These are phyloP conservation scores for Rhododendron williamsianum DNA, from an alignment of 148 eudicot genomes.

Conservation along the genomic window DNA sequence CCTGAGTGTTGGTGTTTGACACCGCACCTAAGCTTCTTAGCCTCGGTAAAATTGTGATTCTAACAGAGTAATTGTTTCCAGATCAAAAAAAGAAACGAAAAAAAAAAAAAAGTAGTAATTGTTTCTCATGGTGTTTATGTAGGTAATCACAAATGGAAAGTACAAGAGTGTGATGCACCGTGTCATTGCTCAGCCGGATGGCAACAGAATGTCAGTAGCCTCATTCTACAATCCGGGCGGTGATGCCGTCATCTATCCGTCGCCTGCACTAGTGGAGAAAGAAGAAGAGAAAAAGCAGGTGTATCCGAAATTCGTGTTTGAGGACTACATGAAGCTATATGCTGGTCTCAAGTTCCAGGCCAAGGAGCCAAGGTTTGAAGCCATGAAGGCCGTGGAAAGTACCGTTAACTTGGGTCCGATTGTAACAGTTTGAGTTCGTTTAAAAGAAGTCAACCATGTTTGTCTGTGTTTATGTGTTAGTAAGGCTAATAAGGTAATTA, in stretches of 20 bases:
- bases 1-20: not conserved
- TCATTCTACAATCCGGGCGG: conserved; percentile 97
- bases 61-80: not conserved
- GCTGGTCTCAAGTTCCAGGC: conserved; percentile 76
- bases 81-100: no score
- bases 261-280: conserved; percentile 53
- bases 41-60: not conserved
- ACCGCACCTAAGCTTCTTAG: not conserved
- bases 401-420: conserved; percentile 43
- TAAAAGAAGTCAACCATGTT: not conserved
- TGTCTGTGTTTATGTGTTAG: not conserved
- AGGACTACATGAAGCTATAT: conserved; percentile 95
- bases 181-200: conserved; percentile 74
- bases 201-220: conserved; percentile 83
- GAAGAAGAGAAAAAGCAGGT: conserved; percentile 27
- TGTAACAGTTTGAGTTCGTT: conserved; percentile 35
- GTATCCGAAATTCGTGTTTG: conserved; percentile 83
- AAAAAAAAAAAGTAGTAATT: no score
- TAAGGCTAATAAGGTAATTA: not conserved
- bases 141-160: conserved; percentile 90
- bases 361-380: conserved; percentile 85
- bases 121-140: not conserved
- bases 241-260: conserved; percentile 88
- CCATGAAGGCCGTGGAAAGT: conserved; percentile 58
- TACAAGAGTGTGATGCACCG: conserved; percentile 95